Conservation (phyloP, 169 alveolate species). For the Eimeria sp. region DNA sequence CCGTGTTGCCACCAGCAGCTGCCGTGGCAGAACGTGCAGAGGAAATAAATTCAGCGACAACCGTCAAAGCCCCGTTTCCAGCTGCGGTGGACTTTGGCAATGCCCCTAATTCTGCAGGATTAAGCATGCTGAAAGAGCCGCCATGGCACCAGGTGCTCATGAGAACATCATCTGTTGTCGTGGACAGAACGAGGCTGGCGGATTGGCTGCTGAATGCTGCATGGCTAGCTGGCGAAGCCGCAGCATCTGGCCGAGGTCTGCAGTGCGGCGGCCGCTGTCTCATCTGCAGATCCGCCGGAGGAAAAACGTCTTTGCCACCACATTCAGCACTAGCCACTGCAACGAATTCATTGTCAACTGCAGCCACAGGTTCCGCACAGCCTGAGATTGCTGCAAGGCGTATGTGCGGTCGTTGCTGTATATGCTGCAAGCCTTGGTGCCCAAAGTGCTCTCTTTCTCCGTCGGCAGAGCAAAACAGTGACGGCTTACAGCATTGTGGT, state of each 20-base stretch:
- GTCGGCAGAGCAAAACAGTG: neutral
- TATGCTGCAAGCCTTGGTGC: conserved; percentile 47
- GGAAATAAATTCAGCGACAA: neutral
- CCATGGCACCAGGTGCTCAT: conserved; percentile 30
- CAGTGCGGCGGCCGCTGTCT: conserved; percentile 55
- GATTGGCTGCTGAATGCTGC: conserved; percentile 63
- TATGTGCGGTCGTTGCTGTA: conserved; percentile 6
- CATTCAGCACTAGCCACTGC: neutral
- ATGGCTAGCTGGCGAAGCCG: conserved; percentile 53
- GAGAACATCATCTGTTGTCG: conserved; percentile 5
- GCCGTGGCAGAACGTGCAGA: neutral
- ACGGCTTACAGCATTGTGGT: neutral
- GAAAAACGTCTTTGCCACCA: neutral
- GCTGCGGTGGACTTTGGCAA: neutral
- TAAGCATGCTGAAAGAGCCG: conserved; percentile 3
- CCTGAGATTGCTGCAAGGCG: neutral
- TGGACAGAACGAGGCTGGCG: conserved; percentile 31
- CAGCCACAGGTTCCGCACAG: neutral
- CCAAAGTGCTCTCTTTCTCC: neutral
- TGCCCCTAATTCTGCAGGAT: neutral
- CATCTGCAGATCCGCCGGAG: conserved; percentile 10
- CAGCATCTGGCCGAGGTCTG: conserved; percentile 28
- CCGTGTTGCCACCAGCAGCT: conserved; percentile 10
- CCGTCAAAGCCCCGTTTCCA: neutral
- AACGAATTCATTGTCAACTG: neutral